Evolutionary conservation across 805 yeast species (phyloP), one percentile per base, ranked within the genome.

Genomic region (Saccharomyces mikatae): DNA sequence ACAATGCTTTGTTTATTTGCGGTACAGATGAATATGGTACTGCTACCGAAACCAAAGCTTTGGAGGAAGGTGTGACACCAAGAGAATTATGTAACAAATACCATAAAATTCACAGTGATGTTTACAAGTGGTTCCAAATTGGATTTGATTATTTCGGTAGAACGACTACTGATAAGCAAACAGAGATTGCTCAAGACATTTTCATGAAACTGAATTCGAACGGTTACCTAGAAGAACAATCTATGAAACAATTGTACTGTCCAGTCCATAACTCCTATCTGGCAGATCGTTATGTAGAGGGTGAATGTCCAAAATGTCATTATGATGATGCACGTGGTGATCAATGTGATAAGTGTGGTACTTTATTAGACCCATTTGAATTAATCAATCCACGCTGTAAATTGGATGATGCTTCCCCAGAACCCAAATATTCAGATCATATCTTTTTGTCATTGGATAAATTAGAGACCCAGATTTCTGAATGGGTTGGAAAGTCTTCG

Each of bases 21-120:
- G 99, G 99, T 74, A 94, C 99, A 41, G 99, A 94, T 70, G 99
- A 94, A 74, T 94, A 94, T 70, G 99, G 99, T 70, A 94, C 99
- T 55, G 99, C 99, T 49, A 94, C 99, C 14, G 99, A 94, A 73
- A 94, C 99, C 29, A 94, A 92, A 74, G 99, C 99, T 10, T 74
- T 94, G 51, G 98, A 92, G 70, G 99, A 94, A 67, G 84, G 86
- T 46, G 86, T 88, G 56, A 80, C 96, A 2, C 99, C 99, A 50
- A 76, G 81, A 63, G 86, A 89, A 69, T 77, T 94, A 63, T 94
- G 98, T 78, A 89, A 86, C 71, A 94, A 92, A 71, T 94, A 89
- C 72, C 86, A 89, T 71, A 78, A 79, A 56, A 79, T 94, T 60
- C 99, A 94, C 71, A 79, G 84, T 57, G 88, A 87, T 48, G 94